Percentiles rank a stretch among this genome's conserved stretches.
These are phyloP conservation scores for Entrophospora sp. DNA, from an alignment of 192 early-diverging fungal genomes.

Conservation along the genomic window DNA sequence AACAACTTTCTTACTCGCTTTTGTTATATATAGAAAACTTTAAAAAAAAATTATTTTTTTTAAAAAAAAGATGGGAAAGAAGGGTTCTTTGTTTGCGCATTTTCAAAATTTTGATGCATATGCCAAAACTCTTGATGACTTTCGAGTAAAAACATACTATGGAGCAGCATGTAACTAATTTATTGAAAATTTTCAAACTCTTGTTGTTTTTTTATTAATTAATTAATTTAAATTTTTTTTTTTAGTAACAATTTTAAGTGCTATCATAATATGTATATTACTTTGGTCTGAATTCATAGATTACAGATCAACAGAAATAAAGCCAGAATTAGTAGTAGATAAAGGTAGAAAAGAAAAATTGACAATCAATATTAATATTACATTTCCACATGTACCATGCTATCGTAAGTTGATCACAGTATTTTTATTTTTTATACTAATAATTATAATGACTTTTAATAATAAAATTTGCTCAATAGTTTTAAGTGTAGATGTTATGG, in stretches of 20 bases:
- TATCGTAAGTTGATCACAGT: conserved; percentile 52
- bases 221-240: background rate
- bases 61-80: background rate
- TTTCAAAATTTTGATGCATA: conserved; percentile 76
- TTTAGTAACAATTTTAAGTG: conserved; percentile 70
- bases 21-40: no score
- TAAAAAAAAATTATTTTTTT: background rate
- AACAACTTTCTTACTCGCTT: no score
- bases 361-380: conserved; percentile 81
- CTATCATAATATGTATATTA: conserved; percentile 65
- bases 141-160: conserved; percentile 69
- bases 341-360: conserved; percentile 80
- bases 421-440: no score
- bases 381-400: conserved; percentile 87
- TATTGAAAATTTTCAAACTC: background rate
- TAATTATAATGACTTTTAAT: no score
- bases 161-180: conserved; percentile 59
- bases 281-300: conserved; percentile 76
- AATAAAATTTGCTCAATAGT: no score
- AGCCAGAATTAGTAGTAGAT: conserved; percentile 76
- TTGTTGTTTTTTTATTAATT: background rate
- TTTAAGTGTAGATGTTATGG: conserved; percentile 91
- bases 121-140: conserved; percentile 95
- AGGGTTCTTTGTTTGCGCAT: conserved; percentile 34
- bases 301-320: conserved; percentile 57